Evolutionary conservation across 306 rosid genomes (phyloP).

Genomic region (Astragalus membranaceus): DNA sequence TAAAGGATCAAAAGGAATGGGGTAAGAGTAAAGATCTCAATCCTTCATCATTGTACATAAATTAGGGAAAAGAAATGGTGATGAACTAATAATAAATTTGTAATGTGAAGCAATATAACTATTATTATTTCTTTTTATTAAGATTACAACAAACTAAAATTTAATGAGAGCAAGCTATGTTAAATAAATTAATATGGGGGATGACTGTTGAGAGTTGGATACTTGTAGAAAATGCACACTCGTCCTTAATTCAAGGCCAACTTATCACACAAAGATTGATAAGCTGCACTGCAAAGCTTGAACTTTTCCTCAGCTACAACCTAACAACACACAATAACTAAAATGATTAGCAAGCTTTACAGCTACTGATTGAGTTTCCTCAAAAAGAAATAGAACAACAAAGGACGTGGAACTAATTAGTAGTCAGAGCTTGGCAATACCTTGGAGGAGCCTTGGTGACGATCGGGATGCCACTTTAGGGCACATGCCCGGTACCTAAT

Average conservation of each 20-base stretch:
- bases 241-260: conserved; percentile 34
- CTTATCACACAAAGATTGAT: conserved; percentile 66
- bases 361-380: not conserved
- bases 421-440: conserved; percentile 21
- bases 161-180: not conserved
- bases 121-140: conserved; percentile 7
- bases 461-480: conserved; percentile 93
- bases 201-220: not conserved
- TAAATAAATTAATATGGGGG: conserved; percentile 15
- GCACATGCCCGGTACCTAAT: conserved; percentile 73
- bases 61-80: not conserved
- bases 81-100: not conserved
- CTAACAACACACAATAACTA: conserved; percentile 23
- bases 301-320: conserved; percentile 78
- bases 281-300: conserved; percentile 77
- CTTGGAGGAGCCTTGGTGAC: conserved; percentile 85
- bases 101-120: not conserved
- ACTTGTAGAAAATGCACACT: not conserved
- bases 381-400: not conserved
- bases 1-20: not conserved
- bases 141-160: conserved; percentile 9
- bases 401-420: not conserved
- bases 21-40: not conserved
- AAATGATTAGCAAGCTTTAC: not conserved
- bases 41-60: not conserved